phyloP scores from a whole-genome alignment of 73 alveolate species.

The Diophrys sp. region DNA sequence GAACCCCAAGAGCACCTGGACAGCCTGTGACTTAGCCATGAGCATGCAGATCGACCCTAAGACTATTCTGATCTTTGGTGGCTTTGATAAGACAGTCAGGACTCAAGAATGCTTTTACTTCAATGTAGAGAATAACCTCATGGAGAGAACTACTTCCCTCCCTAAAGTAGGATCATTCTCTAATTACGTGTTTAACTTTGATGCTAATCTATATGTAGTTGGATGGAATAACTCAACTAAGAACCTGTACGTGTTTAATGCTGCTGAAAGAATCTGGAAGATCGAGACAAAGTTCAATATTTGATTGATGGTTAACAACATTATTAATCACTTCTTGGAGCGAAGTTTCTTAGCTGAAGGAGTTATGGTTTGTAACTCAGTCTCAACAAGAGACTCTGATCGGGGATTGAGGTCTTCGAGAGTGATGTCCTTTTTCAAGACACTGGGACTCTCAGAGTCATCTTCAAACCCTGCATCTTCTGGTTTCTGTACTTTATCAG shows the following conservation, averaged over 20 bases:
- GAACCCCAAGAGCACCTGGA: constrained; percentile 57
- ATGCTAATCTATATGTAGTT: constrained; percentile 45
- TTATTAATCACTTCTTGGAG: too few relatives aligned
- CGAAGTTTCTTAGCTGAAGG: too few relatives aligned
- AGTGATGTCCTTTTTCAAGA: too few relatives aligned
- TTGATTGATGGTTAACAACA: constrained; percentile 5
- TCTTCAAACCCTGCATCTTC: too few relatives aligned
- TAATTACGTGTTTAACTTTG: constrained; percentile 55
- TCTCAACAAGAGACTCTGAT: too few relatives aligned
- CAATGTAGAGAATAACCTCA: constrained; percentile 41
- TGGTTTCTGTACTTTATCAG: too few relatives aligned
- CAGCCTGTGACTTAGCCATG: constrained; percentile 67
- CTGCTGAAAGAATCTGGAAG: constrained; percentile 59
- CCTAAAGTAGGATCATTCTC: constrained; percentile 64
- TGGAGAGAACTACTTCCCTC: constrained; percentile 52
- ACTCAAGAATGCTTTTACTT: constrained; percentile 61
- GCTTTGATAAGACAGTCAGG: constrained; percentile 55
- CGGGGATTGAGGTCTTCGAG: too few relatives aligned
- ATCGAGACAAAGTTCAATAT: constrained; percentile 48
- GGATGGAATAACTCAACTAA: constrained; percentile 65
- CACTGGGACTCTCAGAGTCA: too few relatives aligned
- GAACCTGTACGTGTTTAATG: constrained; percentile 48
- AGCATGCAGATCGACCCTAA: constrained; percentile 56
- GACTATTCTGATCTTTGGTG: constrained; percentile 59
- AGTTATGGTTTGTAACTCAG: too few relatives aligned